Percentiles rank a stretch among this genome's conserved stretches.
phyloP scores from a whole-genome alignment of 2,329 filamentous ascomycete species.

The Neofusicoccum sp. region DNA sequence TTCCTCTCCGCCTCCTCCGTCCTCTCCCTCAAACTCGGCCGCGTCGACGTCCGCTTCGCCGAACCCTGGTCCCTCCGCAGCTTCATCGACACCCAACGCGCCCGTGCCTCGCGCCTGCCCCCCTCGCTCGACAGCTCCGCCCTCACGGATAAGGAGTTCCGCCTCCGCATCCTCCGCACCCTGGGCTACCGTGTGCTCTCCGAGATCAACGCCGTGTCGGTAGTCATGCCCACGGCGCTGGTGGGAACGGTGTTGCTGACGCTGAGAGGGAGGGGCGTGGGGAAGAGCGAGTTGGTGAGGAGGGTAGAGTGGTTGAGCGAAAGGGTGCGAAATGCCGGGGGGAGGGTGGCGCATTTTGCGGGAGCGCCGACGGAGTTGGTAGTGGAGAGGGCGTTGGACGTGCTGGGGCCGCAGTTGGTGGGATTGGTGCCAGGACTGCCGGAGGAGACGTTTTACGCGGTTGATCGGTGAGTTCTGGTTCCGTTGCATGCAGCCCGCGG shows the following conservation, averaged over 20 bases:
- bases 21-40: slow-evolving; percentile 80
- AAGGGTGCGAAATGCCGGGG: slow-evolving; percentile 79
- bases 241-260: slow-evolving; percentile 93
- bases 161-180: slow-evolving; percentile 75
- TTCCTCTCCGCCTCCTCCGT: slow-evolving; percentile 89
- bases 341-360: slow-evolving; percentile 90
- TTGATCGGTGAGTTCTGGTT: slow-evolving; percentile 62
- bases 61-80: slow-evolving; percentile 87
- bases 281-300: slow-evolving; percentile 78
- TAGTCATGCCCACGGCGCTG: slow-evolving; percentile 96
- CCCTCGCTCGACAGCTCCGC: slow-evolving; percentile 30
- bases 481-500: neutral
- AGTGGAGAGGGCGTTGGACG: slow-evolving; percentile 84
- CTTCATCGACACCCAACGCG: slow-evolving; percentile 77
- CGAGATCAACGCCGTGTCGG: slow-evolving; percentile 93
- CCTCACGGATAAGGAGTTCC: slow-evolving; percentile 40
- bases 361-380: slow-evolving; percentile 75
- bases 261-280: slow-evolving; percentile 85
- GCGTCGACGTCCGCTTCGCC: slow-evolving; percentile 94
- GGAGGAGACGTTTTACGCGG: slow-evolving; percentile 90
- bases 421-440: slow-evolving; percentile 74
- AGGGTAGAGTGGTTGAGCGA: slow-evolving; percentile 87
- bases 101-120: slow-evolving; percentile 48
- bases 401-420: slow-evolving; percentile 85
- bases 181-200: slow-evolving; percentile 89